These are phyloP conservation scores for Coemansia biformis DNA, from an alignment of 192 early-diverging fungal genomes.

Conservation along the genomic window DNA sequence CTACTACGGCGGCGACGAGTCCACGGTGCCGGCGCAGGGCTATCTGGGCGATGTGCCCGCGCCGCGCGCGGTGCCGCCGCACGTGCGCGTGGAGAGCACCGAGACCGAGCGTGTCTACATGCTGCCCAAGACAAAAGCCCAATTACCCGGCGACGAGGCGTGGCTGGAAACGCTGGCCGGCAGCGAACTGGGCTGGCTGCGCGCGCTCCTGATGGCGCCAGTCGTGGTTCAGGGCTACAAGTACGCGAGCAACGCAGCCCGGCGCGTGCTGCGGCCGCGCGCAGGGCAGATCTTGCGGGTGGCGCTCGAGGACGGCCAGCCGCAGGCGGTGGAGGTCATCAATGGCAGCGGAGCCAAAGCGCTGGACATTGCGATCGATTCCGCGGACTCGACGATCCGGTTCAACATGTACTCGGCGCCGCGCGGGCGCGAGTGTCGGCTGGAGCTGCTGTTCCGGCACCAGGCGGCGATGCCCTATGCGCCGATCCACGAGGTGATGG, in stretches of 20 bases:
- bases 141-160: too few relatives aligned
- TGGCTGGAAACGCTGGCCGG: slow-evolving; percentile 64
- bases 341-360: slow-evolving; percentile 4
- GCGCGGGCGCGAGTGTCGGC: slow-evolving; percentile 57
- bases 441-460: slow-evolving; percentile 80
- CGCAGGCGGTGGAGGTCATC: slow-evolving; percentile 20
- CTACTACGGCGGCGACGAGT: too few relatives aligned
- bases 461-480: slow-evolving; percentile 68
- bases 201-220: slow-evolving; percentile 70
- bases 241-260: slow-evolving; percentile 60
- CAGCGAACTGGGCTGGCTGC: slow-evolving; percentile 72
- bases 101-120: too few relatives aligned
- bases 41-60: too few relatives aligned
- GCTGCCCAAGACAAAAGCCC: too few relatives aligned
- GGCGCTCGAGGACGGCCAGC: slow-evolving; percentile 37
- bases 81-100: too few relatives aligned
- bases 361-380: slow-evolving; percentile 43
- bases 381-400: slow-evolving; percentile 50
- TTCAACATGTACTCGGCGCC: slow-evolving; percentile 57
- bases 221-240: slow-evolving; percentile 74
- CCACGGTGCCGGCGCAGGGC: too few relatives aligned
- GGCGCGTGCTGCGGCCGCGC: slow-evolving; percentile 62
- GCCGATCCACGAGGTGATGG: slow-evolving; percentile 67
- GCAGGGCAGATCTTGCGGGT: slow-evolving; percentile 51
- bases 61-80: too few relatives aligned